Conservation (phyloP, 768 basidiomycete genomes). For the Amanita thiersii region DNA sequence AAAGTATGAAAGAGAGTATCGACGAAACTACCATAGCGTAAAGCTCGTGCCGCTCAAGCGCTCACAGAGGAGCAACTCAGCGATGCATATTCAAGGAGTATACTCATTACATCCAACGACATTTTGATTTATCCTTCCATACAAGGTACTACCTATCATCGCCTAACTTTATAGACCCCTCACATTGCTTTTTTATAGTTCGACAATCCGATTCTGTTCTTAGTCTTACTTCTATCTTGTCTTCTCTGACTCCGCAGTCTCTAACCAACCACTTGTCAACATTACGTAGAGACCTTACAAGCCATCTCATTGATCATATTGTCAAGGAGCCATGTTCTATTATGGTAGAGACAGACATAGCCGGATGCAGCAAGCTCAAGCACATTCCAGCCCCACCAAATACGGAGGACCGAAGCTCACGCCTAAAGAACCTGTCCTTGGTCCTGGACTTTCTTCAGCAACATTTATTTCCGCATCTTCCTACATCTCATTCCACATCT, state of each 20-base stretch:
- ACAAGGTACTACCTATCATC: slow-evolving; percentile 24
- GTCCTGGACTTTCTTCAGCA: slow-evolving; percentile 57
- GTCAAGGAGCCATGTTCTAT: slow-evolving; percentile 46
- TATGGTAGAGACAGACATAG: slow-evolving; percentile 21
- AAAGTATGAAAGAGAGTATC: background rate
- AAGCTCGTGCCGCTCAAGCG: slow-evolving; percentile 44
- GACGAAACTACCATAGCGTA: slow-evolving; percentile 30
- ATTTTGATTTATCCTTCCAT: slow-evolving; percentile 44
- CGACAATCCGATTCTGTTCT: slow-evolving; percentile 45
- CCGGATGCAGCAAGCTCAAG: slow-evolving; percentile 31
- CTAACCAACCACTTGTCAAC: slow-evolving; percentile 48
- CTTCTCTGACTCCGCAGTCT: slow-evolving; percentile 47
- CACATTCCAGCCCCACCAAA: slow-evolving; percentile 37
- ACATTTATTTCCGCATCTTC: slow-evolving; percentile 50
- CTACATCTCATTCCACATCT: slow-evolving; percentile 29
- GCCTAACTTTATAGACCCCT: background rate
- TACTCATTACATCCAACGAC: slow-evolving; percentile 41
- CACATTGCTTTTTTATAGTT: slow-evolving; percentile 30
- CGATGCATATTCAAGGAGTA: slow-evolving; percentile 56
- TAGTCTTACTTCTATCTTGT: slow-evolving; percentile 44
- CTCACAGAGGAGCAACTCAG: slow-evolving; percentile 64
- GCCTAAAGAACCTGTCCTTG: slow-evolving; percentile 47
- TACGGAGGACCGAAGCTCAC: slow-evolving; percentile 25
- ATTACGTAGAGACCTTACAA: slow-evolving; percentile 56
- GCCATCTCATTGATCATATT: slow-evolving; percentile 50